Base-by-base conservation (phyloP, 768 basidiomycete genomes). In the Mycena sanguinolenta region DNA sequence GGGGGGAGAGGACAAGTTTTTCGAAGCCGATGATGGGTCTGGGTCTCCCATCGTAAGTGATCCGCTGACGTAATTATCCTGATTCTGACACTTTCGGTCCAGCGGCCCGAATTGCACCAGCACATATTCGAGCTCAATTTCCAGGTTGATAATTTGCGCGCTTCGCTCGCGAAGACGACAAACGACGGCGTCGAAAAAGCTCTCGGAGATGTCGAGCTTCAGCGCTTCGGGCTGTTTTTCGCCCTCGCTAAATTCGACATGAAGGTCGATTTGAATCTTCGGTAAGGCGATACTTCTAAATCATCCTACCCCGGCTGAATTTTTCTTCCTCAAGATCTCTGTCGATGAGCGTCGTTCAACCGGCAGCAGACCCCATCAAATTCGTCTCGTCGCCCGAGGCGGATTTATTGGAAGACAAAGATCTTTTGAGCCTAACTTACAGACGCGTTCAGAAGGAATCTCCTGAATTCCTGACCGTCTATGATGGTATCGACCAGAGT, bases 401-500 rank as follows among this genome's bases (percentile, higher is more conserved):
- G 4, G 80, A 83, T 32, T 75, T 79, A 2, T 75, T 78, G 19
- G 81, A 83, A 50, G 85, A 87, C 72, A 82, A 86, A 63, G 91
- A 96, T 70, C 88, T 99, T 21, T 85, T 99, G 49, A 88, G 84
- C 23, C 88, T 99, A 54, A 85, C 88, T 14, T 99, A 99, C 76
- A 82, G 84, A 30, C 90, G 94, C 49, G 93, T 92, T 1, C 93
- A 98, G 78, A 89, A 87, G 75, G 86, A 89, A 30, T 97, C 96
- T 5, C 96, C 98, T 0, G 94, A 97, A 75, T 98, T 93, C 80
- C 80, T 87, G 72, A 88, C 90, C 1, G 81, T 89, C 5, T 92
- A 93, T 79, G 95, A 96, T 70, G 91, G 93, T 27, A 90, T 96
- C 55, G 94, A 97, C 75, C 97, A 98, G 80, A 93, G 84, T 67